phyloP scores from a whole-genome alignment of 2,329 filamentous ascomycete genomes.

The Venturia asperata region DNA sequence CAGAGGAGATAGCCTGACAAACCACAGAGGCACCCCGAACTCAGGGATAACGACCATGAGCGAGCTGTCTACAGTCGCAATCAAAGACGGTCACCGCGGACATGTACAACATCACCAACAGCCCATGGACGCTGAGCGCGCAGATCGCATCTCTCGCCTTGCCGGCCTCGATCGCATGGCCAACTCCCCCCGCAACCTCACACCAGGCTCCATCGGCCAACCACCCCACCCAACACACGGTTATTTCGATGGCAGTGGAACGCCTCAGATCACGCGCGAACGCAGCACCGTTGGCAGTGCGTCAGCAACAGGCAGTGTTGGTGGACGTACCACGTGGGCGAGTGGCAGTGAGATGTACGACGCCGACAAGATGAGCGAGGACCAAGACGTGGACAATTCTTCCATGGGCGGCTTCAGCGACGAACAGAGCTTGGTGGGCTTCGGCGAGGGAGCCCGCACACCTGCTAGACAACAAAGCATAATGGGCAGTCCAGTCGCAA shows the following conservation, averaged over 20 bases:
- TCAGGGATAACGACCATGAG: slow-evolving; percentile 89
- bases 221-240: slow-evolving; percentile 29
- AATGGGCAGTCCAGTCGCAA: slow-evolving; percentile 71
- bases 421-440: slow-evolving; percentile 80
- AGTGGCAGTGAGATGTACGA: slow-evolving; percentile 51
- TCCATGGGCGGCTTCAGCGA: slow-evolving; percentile 77
- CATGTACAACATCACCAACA: slow-evolving; percentile 60
- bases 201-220: slow-evolving; percentile 31
- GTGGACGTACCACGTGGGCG: slow-evolving; percentile 61
- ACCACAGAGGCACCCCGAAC: slow-evolving; percentile 77
- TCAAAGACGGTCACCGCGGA: slow-evolving; percentile 92
- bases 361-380: slow-evolving; percentile 66
- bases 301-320: slow-evolving; percentile 74
- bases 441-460: slow-evolving; percentile 76
- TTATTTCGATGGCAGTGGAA: slow-evolving; percentile 75
- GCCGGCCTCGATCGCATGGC: slow-evolving; percentile 85
- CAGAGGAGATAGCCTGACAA: background rate
- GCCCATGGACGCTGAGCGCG: slow-evolving; percentile 83
- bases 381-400: slow-evolving; percentile 47
- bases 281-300: slow-evolving; percentile 85
- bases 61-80: slow-evolving; percentile 84
- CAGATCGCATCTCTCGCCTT: slow-evolving; percentile 89
- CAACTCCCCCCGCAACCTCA: slow-evolving; percentile 31
- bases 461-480: slow-evolving; percentile 52
- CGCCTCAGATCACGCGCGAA: slow-evolving; percentile 60